Evolutionary conservation across 2,329 filamentous ascomycete genomes (phyloP), one percentile per base, ranked within the genome.

Genomic region (Diaporthe capsici): DNA sequence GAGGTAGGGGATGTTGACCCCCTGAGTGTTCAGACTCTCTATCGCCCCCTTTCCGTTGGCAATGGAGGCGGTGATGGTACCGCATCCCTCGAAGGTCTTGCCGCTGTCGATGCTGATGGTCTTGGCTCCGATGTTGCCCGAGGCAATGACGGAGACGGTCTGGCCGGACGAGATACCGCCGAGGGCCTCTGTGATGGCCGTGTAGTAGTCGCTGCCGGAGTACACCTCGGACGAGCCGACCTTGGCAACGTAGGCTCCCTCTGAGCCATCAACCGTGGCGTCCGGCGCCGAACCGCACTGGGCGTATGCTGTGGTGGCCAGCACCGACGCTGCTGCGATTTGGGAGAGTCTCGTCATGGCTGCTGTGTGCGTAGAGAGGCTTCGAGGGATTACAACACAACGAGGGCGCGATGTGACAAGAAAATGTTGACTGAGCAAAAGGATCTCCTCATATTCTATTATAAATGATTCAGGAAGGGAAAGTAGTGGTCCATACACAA

Each of bases 81-180:
- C 89, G 80, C 90, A 91, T 44, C 88, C 89, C 77, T 91, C 90
- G 63, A 91, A 90, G 49, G 84, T 91, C 81, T 90, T 90, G 74
- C 89, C 89, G 79, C 86, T 87, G 55, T 80, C 78, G 77, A 91
- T 86, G 49, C 81, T 85, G 80, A 91, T 87, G 47, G 87, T 90
- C 78, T 79, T 85, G 28, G 87, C 85, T 28, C 89, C 89, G 68
- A 91, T 90, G 57, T 87, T 88, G 4, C 89, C 89, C 0, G 88
- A 89, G 0, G 89, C 88, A 0, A 89, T 85, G 72, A 91, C 87
- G 1, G 88, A 82, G 0, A 91, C 85, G 9, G 88, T 87, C 80
- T 91, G 87, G 12, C 90, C 89, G 63, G 84, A 85, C 77, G 80
- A 82, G 77, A 90, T 87, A 44, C 87, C 84, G 78, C 90, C 88